Evolutionary conservation across 352 stramenopile species (phyloP).

Genomic region (Phytophthora sansomeana): DNA sequence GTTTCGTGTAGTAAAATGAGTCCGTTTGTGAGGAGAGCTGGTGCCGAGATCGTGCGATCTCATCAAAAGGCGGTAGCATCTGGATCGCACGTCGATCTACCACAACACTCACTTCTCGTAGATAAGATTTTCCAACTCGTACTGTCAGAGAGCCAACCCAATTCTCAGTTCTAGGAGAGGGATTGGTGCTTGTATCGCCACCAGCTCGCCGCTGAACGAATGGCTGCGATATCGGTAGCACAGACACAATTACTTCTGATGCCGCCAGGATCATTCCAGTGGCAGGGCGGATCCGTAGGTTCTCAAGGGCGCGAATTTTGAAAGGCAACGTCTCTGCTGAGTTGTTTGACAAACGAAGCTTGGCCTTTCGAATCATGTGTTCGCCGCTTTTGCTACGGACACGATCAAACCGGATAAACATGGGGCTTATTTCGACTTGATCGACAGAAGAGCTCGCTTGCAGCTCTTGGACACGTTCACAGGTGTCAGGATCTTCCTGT

Average conservation of each 20-base stretch:
- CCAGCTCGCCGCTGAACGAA: slow-evolving; percentile 31
- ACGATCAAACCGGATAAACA: slow-evolving; percentile 65
- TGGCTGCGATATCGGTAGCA: slow-evolving; percentile 66
- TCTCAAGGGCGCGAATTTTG: slow-evolving; percentile 63
- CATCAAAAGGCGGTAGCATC: slow-evolving; percentile 61
- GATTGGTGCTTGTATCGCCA: slow-evolving; percentile 9
- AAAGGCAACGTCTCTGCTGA: slow-evolving; percentile 57
- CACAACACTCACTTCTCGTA: slow-evolving; percentile 78
- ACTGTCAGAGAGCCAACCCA: slow-evolving; percentile 77
- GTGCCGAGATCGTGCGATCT: slow-evolving; percentile 68
- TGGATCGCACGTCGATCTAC: slow-evolving; percentile 50
- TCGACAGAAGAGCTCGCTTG: slow-evolving; percentile 48
- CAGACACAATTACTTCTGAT: slow-evolving; percentile 51
- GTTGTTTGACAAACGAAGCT: slow-evolving; percentile 69
- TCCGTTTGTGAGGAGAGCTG: slow-evolving; percentile 77
- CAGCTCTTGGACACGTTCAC: slow-evolving; percentile 55
- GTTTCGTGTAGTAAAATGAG: slow-evolving; percentile 90
- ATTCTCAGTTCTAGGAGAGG: slow-evolving; percentile 36
- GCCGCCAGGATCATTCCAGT: slow-evolving; percentile 55
- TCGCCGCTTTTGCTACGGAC: slow-evolving; percentile 37
- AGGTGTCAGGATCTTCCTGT: slow-evolving; percentile 8
- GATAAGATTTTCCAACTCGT: slow-evolving; percentile 52
- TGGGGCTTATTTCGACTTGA: slow-evolving; percentile 64
- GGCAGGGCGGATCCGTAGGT: slow-evolving; percentile 56
- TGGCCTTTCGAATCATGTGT: slow-evolving; percentile 28